Base-by-base conservation (phyloP, 768 basidiomycete genomes). In the Suillus alpinus region DNA sequence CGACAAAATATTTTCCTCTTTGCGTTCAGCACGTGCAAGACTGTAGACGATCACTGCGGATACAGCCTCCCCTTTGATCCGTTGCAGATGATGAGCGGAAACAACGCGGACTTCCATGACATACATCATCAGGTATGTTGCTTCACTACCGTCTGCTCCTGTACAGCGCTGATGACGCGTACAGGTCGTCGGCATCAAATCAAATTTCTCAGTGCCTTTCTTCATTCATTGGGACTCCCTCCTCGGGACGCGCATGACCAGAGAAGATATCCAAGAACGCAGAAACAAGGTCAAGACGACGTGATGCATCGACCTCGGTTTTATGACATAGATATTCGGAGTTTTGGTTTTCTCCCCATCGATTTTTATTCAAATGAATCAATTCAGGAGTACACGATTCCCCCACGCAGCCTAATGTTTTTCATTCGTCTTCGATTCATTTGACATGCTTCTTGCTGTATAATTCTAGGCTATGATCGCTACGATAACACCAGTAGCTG, bases 31-130 rank as follows among this genome's bases (percentile, higher is more conserved):
- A 91, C 91, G 2, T 74, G 92, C 63, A 98, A 98, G 79, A 96
- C 95, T 1, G 93, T 97, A 52, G 94, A 97, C 66, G 95, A 96
- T 71, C 95, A 97, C 71, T 96, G 94, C 62, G 95, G 95, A 3
- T 98, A 96, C 71, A 80, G 73, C 34, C 74, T 98, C 13, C 94
- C 95, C 49, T 96, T 89, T 76, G 97, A 99, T 68, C 97, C 95
- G 0, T 75, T 95, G 31, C 96, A 98, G 73, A 68, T 92, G 68
- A 63, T 98, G 59, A 91, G 87, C 55, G 76, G 81, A 4, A 99
- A 99, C 72, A 97, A 94, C 71, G 91, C 95, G 1, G 93, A 96
- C 74, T 99, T 96, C 74, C 96, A 98, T 72, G 96, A 98, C 73
- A 97, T 98, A 62, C 96, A 98, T 69, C 96, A 98, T 73, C 94